A percentile compares a stretch with the other conserved stretches of the same genome.
Conservation (phyloP, 2,329 filamentous ascomycete genomes). For the Aspergillus fumigatus region DNA sequence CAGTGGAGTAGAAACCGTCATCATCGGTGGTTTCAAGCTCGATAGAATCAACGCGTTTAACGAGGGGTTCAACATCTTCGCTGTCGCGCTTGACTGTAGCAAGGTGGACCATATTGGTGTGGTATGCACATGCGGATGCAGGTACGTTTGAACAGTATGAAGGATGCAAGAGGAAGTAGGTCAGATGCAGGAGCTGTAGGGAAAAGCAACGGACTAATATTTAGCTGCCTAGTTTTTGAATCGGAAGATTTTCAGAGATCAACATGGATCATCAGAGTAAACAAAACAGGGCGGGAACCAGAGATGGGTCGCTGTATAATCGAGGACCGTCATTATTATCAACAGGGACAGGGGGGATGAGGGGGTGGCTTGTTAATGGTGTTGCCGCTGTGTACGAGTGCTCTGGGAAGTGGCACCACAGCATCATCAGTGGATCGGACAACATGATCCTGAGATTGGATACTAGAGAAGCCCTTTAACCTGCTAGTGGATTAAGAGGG, state of each 20-base stretch:
- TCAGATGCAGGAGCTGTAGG: background rate
- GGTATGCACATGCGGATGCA: background rate
- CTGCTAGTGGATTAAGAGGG: background rate
- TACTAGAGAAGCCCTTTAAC: background rate
- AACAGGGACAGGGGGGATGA: background rate
- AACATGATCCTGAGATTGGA: background rate
- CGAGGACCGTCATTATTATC: too few relatives aligned
- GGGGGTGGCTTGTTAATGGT: background rate
- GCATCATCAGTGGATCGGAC: background rate
- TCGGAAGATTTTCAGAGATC: background rate
- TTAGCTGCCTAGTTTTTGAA: background rate
- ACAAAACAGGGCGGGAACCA: background rate
- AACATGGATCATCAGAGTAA: background rate
- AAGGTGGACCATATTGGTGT: constrained; percentile 39
- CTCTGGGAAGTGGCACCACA: background rate
- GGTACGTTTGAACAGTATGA: background rate
- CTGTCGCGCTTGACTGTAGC: constrained; percentile 34
- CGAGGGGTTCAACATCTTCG: constrained; percentile 32
- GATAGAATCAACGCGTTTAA: constrained; percentile 44
- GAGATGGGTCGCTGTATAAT: too few relatives aligned
- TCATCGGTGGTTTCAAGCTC: constrained; percentile 41
- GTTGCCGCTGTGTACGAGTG: too few relatives aligned
- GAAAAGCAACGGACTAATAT: background rate
- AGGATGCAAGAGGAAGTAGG: background rate
- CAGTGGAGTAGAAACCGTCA: constrained; percentile 63